phyloP scores from a whole-genome alignment of 1,284 basidiomycete genomes.

The Tilletiopsis washingtonensis region DNA sequence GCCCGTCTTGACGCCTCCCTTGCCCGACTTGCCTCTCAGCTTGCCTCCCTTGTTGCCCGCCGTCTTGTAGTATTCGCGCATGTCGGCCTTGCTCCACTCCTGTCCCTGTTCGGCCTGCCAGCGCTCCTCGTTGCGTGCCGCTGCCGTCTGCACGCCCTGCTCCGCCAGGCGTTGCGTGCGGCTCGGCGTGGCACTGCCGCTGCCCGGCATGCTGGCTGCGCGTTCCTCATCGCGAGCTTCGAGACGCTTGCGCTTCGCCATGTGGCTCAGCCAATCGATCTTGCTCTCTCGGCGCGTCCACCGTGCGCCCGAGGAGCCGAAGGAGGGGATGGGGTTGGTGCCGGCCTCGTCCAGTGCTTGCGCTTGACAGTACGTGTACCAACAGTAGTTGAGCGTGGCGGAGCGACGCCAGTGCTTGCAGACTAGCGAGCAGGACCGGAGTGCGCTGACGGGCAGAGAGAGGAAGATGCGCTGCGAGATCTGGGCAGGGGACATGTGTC shows the following conservation, averaged over 20 bases:
- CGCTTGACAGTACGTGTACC: conserved; percentile 25
- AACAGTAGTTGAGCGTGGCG: conserved; percentile 42
- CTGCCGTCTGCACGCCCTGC: conserved; percentile 25
- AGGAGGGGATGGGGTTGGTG: conserved; percentile 11
- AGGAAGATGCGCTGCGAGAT: conserved; percentile 43
- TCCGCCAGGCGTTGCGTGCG: conserved; percentile 28
- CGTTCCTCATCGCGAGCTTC: conserved; percentile 23
- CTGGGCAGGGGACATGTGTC: conserved; percentile 9
- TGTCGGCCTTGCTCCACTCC: conserved; percentile 25
- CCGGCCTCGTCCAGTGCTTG: not conserved
- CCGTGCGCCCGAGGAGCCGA: conserved; percentile 22
- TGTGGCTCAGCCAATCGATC: conserved; percentile 36
- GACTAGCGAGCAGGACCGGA: conserved; percentile 28
- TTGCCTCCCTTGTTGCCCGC: conserved; percentile 34
- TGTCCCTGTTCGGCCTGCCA: conserved; percentile 20
- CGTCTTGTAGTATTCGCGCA: conserved; percentile 36
- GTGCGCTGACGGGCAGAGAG: conserved; percentile 21
- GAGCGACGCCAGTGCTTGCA: conserved; percentile 29
- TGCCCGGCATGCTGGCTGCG: conserved; percentile 13
- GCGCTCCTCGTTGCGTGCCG: conserved; percentile 26
- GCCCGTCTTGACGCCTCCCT: conserved; percentile 34
- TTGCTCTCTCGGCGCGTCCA: conserved; percentile 39
- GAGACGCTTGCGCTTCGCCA: conserved; percentile 15
- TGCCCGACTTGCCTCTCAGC: conserved; percentile 34
- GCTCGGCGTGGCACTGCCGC: conserved; percentile 21